phyloP scores from a whole-genome alignment of 495 filamentous ascomycete species.

The Lophium mytilinum region DNA sequence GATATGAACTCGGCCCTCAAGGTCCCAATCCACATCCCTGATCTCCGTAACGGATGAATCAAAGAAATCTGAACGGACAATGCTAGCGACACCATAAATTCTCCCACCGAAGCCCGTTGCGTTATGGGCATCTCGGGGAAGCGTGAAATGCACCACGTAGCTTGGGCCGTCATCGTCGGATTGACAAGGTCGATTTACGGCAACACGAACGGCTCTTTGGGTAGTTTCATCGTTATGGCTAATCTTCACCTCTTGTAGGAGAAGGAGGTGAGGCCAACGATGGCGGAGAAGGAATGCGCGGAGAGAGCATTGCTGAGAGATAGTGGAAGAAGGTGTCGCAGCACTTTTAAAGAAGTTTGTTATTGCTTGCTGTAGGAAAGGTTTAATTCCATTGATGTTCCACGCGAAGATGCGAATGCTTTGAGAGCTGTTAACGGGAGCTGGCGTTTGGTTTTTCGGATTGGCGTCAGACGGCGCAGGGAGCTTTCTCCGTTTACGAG shows the following conservation, averaged over 20 bases:
- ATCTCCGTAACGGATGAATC: constrained; percentile 10
- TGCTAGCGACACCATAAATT: constrained; percentile 44
- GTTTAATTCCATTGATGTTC: constrained; percentile 46
- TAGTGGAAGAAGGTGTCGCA: not conserved
- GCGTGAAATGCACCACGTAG: constrained; percentile 38
- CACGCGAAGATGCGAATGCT: constrained; percentile 37
- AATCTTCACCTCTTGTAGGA: constrained; percentile 49
- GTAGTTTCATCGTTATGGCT: constrained; percentile 28
- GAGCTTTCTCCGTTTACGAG: constrained; percentile 24
- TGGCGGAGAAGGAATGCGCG: constrained; percentile 40
- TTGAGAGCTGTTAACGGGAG: not conserved
- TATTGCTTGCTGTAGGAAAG: constrained; percentile 38
- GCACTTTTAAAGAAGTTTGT: constrained; percentile 35
- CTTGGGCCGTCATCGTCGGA: constrained; percentile 13
- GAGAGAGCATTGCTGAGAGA: constrained; percentile 21
- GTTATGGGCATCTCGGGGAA: constrained; percentile 43
- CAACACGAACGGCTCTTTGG: constrained; percentile 29
- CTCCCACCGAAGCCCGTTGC: constrained; percentile 41
- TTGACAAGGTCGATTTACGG: constrained; percentile 25
- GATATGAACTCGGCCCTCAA: constrained; percentile 44
- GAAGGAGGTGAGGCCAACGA: constrained; percentile 40
- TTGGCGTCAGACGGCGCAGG: not conserved
- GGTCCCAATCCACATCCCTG: constrained; percentile 41
- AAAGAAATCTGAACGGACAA: constrained; percentile 40
- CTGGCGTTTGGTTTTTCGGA: not conserved